These are phyloP conservation scores for Leishmania braziliensis DNA, from an alignment of 208 protist species.

Conservation along the genomic window DNA sequence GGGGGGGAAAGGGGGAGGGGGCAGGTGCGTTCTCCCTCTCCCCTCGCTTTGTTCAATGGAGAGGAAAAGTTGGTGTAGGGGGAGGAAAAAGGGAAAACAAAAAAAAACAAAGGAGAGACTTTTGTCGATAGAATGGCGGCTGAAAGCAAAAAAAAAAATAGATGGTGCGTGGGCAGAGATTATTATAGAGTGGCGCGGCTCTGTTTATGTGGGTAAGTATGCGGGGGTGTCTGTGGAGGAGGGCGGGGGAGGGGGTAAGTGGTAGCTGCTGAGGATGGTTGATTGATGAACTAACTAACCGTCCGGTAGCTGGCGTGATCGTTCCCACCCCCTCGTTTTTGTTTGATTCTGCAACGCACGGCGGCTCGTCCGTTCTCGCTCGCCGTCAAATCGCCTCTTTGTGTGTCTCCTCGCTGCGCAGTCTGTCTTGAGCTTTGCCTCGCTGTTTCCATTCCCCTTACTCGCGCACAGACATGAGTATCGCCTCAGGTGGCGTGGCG, in stretches of 20 bases:
- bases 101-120: neutral
- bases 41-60: neutral
- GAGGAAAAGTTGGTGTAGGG: neutral
- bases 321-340: neutral
- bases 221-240: neutral
- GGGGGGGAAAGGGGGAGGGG: neutral
- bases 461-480: neutral
- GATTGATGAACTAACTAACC: neutral
- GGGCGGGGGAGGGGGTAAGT: neutral
- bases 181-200: neutral
- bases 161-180: neutral
- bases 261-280: neutral
- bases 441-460: neutral
- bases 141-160: neutral
- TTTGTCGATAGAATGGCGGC: neutral
- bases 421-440: neutral
- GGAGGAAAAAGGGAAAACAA: neutral
- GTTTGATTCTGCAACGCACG: neutral
- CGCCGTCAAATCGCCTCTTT: neutral
- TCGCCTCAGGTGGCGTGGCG: neutral
- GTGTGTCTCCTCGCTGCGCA: neutral
- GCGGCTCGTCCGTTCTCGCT: neutral
- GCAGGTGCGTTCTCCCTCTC: neutral
- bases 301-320: neutral
- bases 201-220: neutral